These are phyloP conservation scores for Adansonia rubrostipa DNA, from an alignment of 441 rosid genomes.

Conservation along the genomic window DNA sequence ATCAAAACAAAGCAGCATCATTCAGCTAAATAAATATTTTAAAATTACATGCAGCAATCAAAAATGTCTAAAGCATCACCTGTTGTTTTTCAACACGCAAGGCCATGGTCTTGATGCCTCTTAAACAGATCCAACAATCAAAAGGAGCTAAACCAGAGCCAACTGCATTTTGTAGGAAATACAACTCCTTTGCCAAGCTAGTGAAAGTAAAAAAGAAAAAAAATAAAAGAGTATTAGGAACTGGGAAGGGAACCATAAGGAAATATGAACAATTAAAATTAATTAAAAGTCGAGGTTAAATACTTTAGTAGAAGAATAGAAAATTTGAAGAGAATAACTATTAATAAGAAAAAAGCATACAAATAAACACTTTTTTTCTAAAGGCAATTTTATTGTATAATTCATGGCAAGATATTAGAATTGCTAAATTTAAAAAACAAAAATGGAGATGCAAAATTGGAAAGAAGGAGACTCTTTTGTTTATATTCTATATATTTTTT, in stretches of 20 bases:
- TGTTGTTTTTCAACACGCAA: slow-evolving; percentile 93
- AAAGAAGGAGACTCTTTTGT: background rate
- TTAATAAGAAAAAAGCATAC: background rate
- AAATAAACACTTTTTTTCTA: background rate
- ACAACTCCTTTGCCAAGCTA: slow-evolving; percentile 80
- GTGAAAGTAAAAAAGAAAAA: background rate
- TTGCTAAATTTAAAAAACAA: background rate
- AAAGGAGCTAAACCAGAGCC: slow-evolving; percentile 96
- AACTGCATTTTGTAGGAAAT: slow-evolving; percentile 93
- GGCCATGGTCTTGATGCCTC: slow-evolving; percentile 94
- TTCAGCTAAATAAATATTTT: background rate
- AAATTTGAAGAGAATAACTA: background rate
- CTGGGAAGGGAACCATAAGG: background rate
- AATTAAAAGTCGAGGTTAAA: background rate
- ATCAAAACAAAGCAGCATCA: slow-evolving; percentile 3
- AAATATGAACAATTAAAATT: background rate
- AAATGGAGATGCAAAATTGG: background rate
- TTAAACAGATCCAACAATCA: slow-evolving; percentile 93
- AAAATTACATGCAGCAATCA: background rate
- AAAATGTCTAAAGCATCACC: slow-evolving; percentile 42
- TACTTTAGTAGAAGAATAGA: background rate
- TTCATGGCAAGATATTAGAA: background rate
- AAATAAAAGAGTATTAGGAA: background rate
- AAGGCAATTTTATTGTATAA: background rate
- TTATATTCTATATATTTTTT: background rate